Percentiles rank a stretch among this genome's conserved stretches.
Conservation (phyloP, 768 basidiomycete species). For the Hygrophorus pudorinus region DNA sequence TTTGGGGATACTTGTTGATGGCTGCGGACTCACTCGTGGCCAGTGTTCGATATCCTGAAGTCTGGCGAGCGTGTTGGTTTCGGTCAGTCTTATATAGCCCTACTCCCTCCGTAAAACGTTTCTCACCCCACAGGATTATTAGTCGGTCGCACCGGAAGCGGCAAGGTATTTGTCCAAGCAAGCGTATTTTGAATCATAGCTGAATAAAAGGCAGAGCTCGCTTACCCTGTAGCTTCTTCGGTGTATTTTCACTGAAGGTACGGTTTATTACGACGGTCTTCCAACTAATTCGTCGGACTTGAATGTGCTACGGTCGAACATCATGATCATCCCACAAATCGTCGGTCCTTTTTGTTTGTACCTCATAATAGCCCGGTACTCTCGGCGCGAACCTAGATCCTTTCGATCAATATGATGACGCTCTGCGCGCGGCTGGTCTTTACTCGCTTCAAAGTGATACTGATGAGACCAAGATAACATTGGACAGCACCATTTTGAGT, state of each 20-base stretch:
- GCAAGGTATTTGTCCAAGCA: conserved; percentile 23
- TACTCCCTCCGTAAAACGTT: neutral
- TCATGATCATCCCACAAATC: conserved; percentile 51
- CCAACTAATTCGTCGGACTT: conserved; percentile 40
- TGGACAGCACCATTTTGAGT: conserved; percentile 34
- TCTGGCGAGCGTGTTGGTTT: conserved; percentile 50
- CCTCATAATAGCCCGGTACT: conserved; percentile 26
- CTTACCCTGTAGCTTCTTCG: conserved; percentile 45
- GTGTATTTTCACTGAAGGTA: conserved; percentile 47
- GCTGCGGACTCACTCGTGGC: neutral
- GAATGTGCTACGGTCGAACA: conserved; percentile 41
- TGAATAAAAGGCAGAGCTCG: conserved; percentile 32
- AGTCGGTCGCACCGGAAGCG: conserved; percentile 38
- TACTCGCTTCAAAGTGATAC: conserved; percentile 31
- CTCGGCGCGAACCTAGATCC: conserved; percentile 62
- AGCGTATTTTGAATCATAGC: neutral
- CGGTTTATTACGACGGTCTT: conserved; percentile 46
- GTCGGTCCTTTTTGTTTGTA: conserved; percentile 15
- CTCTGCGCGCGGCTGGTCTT: conserved; percentile 27
- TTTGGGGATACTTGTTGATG: neutral
- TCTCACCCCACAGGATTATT: neutral
- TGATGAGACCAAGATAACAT: conserved; percentile 36
- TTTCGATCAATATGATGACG: conserved; percentile 49
- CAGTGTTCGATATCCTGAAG: conserved; percentile 52
- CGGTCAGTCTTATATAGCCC: conserved; percentile 12